Conservation (phyloP, 2,329 filamentous ascomycete species). For the Trichoderma cornu-damae region DNA sequence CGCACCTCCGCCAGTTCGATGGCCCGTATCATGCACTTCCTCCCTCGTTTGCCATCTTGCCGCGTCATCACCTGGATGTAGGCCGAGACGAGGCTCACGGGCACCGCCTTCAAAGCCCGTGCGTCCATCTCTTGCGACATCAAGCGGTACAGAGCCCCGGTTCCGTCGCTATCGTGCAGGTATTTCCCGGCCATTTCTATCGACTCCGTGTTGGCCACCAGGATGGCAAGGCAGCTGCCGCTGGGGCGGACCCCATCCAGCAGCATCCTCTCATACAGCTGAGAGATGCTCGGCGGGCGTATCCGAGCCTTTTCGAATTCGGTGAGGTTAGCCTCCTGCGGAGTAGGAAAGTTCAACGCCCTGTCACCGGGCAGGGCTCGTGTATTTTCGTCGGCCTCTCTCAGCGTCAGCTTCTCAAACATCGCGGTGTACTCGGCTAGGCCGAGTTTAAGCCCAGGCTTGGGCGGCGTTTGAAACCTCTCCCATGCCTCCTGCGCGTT, state of each 20-base stretch:
- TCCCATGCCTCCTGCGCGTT: constrained; percentile 59
- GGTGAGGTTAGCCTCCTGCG: constrained; percentile 47
- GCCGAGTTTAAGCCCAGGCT: constrained; percentile 33
- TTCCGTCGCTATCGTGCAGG: constrained; percentile 40
- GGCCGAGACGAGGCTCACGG: constrained; percentile 41
- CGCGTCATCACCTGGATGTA: constrained; percentile 40
- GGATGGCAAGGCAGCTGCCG: constrained; percentile 47
- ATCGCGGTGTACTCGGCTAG: constrained; percentile 52
- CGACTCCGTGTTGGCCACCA: constrained; percentile 50
- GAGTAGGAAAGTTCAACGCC: constrained; percentile 42
- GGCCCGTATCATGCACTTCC: constrained; percentile 30
- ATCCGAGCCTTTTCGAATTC: constrained; percentile 61
- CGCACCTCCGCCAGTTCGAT: constrained; percentile 30
- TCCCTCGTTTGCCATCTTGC: constrained; percentile 21
- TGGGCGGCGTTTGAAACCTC: constrained; percentile 39
- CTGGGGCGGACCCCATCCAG: constrained; percentile 43
- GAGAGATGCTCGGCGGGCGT: constrained; percentile 52
- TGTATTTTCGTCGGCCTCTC: constrained; percentile 26
- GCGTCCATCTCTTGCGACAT: constrained; percentile 24
- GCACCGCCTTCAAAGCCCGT: constrained; percentile 25
- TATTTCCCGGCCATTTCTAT: constrained; percentile 46
- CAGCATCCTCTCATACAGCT: constrained; percentile 57
- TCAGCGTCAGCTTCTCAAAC: constrained; percentile 51
- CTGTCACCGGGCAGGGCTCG: constrained; percentile 54
- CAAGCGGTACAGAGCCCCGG: constrained; percentile 20